These are phyloP conservation scores for Melocanna baccifera DNA, from an alignment of 176 grass and related monocot species.

Conservation along the genomic window DNA sequence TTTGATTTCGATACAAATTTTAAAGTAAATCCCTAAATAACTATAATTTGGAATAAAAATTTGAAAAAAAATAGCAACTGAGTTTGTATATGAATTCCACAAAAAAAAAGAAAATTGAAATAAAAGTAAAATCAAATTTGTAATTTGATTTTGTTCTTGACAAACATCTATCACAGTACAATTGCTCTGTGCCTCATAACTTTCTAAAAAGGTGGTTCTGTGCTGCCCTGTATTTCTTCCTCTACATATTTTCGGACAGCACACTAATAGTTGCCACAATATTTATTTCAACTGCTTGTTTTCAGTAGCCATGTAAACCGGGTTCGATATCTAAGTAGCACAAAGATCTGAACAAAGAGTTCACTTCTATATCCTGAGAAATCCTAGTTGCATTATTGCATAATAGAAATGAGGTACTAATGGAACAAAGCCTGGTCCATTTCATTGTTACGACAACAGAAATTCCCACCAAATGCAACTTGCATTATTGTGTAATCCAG, in stretches of 20 bases:
- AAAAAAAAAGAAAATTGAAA: too few species aligned
- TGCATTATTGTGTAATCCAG: not conserved
- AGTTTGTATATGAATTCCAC: too few species aligned
- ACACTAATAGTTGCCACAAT: not conserved
- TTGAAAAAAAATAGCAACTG: too few species aligned
- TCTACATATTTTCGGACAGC: not conserved
- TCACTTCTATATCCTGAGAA: not conserved
- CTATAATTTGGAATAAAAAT: too few species aligned
- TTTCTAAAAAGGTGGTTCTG: not conserved
- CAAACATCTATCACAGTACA: not conserved
- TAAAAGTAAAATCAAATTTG: too few species aligned
- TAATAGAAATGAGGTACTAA: not conserved
- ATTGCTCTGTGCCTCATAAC: too few species aligned
- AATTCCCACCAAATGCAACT: not conserved
- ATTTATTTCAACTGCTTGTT: not conserved
- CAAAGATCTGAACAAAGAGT: not conserved
- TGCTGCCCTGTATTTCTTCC: not conserved
- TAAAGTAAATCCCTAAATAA: too few species aligned
- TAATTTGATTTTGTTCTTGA: too few species aligned
- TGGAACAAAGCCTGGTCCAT: not conserved
- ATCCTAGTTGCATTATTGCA: slow-evolving; percentile 5
- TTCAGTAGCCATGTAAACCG: not conserved
- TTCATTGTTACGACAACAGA: not conserved
- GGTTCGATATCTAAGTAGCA: not conserved
- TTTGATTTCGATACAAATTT: too few species aligned